Conservation (phyloP, 2,329 filamentous ascomycete species). For the Curvularia sp. region DNA sequence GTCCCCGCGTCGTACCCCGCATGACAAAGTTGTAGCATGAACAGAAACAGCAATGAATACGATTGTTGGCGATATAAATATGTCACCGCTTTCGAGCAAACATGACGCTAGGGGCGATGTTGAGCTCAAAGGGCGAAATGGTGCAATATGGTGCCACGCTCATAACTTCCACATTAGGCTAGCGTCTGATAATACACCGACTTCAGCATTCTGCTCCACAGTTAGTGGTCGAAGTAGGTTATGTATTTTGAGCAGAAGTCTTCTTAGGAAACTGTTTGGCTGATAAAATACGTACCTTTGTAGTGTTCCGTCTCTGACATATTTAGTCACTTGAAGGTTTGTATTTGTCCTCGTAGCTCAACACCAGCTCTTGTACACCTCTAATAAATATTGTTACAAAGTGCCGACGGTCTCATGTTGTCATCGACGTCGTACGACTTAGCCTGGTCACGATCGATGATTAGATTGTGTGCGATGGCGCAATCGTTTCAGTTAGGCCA, state of each 20-base stretch:
- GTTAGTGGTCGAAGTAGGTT: neutral
- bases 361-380: neutral
- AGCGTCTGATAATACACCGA: slow-evolving; percentile 22
- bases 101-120: slow-evolving; percentile 7
- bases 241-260: neutral
- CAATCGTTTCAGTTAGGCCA: slow-evolving; percentile 29
- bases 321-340: neutral
- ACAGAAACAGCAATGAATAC: neutral
- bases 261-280: neutral
- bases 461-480: slow-evolving; percentile 49
- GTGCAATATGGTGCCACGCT: slow-evolving; percentile 30
- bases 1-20: neutral
- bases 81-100: neutral
- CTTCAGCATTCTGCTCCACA: slow-evolving; percentile 16
- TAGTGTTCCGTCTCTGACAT: neutral
- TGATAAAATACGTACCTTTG: neutral
- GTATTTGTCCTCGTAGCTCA: neutral
- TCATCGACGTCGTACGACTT: slow-evolving; percentile 1
- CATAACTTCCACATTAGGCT: slow-evolving; percentile 20
- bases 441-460: slow-evolving; percentile 12
- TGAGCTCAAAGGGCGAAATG: slow-evolving; percentile 22
- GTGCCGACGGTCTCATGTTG: slow-evolving; percentile 1
- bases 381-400: slow-evolving; percentile 10
- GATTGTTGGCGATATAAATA: neutral
- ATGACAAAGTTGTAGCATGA: neutral